Percentiles rank a stretch among this genome's conserved stretches.
Conservation (phyloP, 2,329 filamentous ascomycete species). For the Phoma herbarum region DNA sequence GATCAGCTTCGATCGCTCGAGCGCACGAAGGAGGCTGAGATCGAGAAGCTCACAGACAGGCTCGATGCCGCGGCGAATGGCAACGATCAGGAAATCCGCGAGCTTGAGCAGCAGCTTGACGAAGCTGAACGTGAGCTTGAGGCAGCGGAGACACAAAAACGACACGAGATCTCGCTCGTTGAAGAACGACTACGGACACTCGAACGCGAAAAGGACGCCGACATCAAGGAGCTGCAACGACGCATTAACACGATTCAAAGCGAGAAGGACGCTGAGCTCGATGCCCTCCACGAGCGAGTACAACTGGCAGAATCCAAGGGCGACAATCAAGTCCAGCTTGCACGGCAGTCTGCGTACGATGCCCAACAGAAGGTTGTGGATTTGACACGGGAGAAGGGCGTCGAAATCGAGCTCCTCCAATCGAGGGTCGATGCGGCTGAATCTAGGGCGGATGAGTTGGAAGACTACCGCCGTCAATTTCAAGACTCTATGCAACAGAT, state of each 20-base stretch:
- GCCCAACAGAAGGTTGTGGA: conserved; percentile 50
- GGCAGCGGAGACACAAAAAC: conserved; percentile 39
- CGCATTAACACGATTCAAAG: conserved; percentile 41
- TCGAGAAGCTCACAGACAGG: conserved; percentile 53
- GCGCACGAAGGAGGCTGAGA: conserved; percentile 53
- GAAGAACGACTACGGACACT: conserved; percentile 45
- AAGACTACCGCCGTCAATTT: conserved; percentile 48
- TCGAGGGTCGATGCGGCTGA: conserved; percentile 48
- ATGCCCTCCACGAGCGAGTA: conserved; percentile 52
- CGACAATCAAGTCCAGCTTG: conserved; percentile 52
- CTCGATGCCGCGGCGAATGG: conserved; percentile 51
- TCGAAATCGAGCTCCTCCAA: conserved; percentile 50
- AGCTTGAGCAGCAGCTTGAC: conserved; percentile 53
- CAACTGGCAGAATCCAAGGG: conserved; percentile 52
- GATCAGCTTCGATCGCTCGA: conserved; percentile 38
- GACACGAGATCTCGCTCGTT: conserved; percentile 39
- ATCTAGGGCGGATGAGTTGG: conserved; percentile 47
- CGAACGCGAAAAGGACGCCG: conserved; percentile 50
- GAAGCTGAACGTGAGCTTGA: conserved; percentile 44
- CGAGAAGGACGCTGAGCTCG: conserved; percentile 53
- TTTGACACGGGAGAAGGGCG: conserved; percentile 49
- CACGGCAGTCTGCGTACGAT: conserved; percentile 52
- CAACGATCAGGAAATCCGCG: conserved; percentile 61
- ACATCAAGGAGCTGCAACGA: conserved; percentile 49
- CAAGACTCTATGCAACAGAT: conserved; percentile 48